Percentiles rank a stretch among this genome's conserved stretches.
These are phyloP conservation scores for Trametes maxima DNA, from an alignment of 768 basidiomycete species.

Conservation along the genomic window DNA sequence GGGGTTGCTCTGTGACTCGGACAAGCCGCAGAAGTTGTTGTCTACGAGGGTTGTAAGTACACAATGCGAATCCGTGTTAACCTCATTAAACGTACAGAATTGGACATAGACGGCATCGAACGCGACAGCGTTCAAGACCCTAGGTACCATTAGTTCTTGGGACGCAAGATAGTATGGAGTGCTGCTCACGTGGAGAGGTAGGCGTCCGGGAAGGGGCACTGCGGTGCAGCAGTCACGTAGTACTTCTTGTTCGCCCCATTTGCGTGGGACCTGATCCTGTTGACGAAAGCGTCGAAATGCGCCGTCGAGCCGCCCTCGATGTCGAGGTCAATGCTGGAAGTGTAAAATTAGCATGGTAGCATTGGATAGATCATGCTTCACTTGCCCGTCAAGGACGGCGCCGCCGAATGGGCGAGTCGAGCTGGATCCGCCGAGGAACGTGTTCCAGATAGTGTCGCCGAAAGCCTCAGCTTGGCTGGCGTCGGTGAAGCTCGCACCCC, in stretches of 20 bases:
- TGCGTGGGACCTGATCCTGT: constrained; percentile 53
- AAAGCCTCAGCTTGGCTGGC: constrained; percentile 60
- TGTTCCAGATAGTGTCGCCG: constrained; percentile 70
- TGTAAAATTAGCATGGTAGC: not conserved
- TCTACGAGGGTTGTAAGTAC: constrained; percentile 26
- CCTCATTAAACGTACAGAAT: constrained; percentile 46
- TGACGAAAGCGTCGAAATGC: constrained; percentile 42
- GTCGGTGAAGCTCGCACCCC: constrained; percentile 59
- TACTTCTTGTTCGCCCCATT: constrained; percentile 58
- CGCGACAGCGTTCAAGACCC: constrained; percentile 57
- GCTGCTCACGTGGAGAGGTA: constrained; percentile 45
- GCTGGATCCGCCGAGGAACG: constrained; percentile 68
- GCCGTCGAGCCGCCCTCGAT: constrained; percentile 62
- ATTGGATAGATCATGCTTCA: not conserved
- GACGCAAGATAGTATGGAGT: no score
- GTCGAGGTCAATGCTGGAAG: constrained; percentile 59
- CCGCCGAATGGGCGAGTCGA: constrained; percentile 68
- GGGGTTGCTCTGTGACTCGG: constrained; percentile 43
- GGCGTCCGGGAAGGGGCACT: constrained; percentile 72
- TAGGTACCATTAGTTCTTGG: constrained; percentile 2
- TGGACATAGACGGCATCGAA: constrained; percentile 81
- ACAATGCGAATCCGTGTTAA: not conserved
- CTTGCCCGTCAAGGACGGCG: constrained; percentile 72
- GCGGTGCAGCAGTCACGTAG: constrained; percentile 66
- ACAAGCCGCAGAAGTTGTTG: constrained; percentile 64